Conservation (phyloP, 2,329 filamentous ascomycete species). For the Monosporascus sp. region DNA sequence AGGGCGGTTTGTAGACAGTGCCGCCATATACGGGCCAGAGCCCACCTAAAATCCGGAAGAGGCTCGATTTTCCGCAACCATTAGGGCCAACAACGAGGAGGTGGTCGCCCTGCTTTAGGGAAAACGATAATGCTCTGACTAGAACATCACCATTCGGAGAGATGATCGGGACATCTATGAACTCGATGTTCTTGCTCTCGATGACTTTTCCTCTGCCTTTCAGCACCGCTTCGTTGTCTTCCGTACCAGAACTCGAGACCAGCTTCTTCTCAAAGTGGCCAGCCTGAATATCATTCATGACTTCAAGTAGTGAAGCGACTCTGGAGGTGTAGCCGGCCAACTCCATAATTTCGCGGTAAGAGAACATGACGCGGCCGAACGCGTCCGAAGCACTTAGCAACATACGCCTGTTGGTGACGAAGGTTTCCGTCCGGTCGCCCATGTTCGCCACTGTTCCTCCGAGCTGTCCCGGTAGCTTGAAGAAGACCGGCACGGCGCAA, state of each 20-base stretch:
- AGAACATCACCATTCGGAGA: constrained; percentile 95
- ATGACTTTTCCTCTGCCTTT: constrained; percentile 75
- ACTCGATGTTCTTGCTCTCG: constrained; percentile 56
- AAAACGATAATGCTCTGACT: constrained; percentile 79
- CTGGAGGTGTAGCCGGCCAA: constrained; percentile 92
- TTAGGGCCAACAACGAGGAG: constrained; percentile 94
- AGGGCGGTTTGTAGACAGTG: constrained; percentile 84
- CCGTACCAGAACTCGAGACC: constrained; percentile 79
- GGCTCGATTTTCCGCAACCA: constrained; percentile 90
- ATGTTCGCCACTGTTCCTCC: constrained; percentile 50
- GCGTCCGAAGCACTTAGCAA: constrained; percentile 90
- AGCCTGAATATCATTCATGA: constrained; percentile 87
- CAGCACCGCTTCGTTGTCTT: constrained; percentile 78
- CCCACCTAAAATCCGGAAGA: constrained; percentile 94
- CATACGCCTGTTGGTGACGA: constrained; percentile 91
- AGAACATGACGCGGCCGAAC: constrained; percentile 95
- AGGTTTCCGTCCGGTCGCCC: constrained; percentile 69
- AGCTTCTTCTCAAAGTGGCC: constrained; percentile 96
- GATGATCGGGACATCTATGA: constrained; percentile 72
- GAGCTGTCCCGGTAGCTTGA: constrained; percentile 75
- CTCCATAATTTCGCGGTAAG: constrained; percentile 95
- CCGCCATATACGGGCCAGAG: constrained; percentile 98
- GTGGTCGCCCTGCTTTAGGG: constrained; percentile 80
- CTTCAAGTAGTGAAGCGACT: constrained; percentile 82
- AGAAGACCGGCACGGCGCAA: constrained; percentile 93